Conservation (phyloP, 2,329 filamentous ascomycete genomes). For the Lomentospora prolificans region DNA sequence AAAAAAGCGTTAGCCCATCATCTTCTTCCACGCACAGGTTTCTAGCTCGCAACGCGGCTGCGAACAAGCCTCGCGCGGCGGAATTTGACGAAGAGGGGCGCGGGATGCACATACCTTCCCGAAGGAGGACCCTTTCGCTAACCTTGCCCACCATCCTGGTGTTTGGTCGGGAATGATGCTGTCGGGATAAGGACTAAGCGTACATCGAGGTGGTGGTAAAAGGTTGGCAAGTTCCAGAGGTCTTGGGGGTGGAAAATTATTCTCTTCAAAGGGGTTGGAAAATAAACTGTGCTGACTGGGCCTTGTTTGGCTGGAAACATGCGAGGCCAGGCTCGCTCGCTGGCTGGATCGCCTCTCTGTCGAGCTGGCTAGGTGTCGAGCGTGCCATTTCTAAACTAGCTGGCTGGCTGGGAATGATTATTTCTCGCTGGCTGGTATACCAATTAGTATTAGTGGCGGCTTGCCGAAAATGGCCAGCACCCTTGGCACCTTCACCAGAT, state of each 20-base stretch:
- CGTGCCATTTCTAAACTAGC: too few relatives aligned
- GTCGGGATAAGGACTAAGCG: background rate
- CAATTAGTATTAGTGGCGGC: too few relatives aligned
- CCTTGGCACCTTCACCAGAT: too few relatives aligned
- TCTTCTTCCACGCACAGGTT: too few relatives aligned
- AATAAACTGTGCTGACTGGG: background rate
- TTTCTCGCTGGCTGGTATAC: too few relatives aligned
- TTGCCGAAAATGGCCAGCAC: too few relatives aligned
- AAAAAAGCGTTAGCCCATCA: conserved; percentile 14
- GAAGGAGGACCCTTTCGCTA: conserved; percentile 52
- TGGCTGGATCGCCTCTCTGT: too few relatives aligned
- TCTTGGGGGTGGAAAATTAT: background rate
- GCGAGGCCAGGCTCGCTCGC: background rate
- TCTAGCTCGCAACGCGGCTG: too few relatives aligned
- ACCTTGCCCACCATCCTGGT: conserved; percentile 52
- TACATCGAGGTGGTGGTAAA: background rate
- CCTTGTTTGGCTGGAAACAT: conserved; percentile 2
- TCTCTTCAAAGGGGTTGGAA: background rate
- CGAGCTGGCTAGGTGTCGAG: too few relatives aligned
- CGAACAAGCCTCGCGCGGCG: background rate
- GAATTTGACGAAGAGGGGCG: background rate
- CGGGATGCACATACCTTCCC: conserved; percentile 40
- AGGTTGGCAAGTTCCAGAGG: background rate
- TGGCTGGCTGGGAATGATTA: too few relatives aligned
- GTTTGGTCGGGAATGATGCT: background rate